Percentiles rank a stretch among this genome's conserved stretches.
These are phyloP conservation scores for Neurospora sp. DNA, from an alignment of 495 filamentous ascomycete species.

Conservation along the genomic window DNA sequence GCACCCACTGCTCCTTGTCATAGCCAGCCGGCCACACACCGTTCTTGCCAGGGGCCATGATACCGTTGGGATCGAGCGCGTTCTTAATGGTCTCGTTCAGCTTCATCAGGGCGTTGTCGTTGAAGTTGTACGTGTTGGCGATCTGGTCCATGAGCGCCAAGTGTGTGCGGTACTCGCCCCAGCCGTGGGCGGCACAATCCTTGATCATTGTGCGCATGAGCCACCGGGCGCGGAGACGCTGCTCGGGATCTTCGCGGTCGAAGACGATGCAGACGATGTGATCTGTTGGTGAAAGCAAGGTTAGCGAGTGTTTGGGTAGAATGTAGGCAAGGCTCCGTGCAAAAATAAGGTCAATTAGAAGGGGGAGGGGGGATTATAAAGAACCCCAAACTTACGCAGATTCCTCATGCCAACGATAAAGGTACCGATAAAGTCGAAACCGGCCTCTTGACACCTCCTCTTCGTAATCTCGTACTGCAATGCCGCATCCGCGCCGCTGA, in stretches of 20 bases:
- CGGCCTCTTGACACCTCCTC: slow-evolving; percentile 25
- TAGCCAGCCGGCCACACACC: slow-evolving; percentile 49
- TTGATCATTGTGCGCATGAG: slow-evolving; percentile 38
- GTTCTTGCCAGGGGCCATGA: slow-evolving; percentile 44
- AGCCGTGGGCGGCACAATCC: slow-evolving; percentile 38
- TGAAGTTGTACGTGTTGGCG: slow-evolving; percentile 46
- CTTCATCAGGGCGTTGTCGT: slow-evolving; percentile 39
- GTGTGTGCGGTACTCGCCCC: slow-evolving; percentile 50
- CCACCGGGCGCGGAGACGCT: slow-evolving; percentile 26
- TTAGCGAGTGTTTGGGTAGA: not conserved
- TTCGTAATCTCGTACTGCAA: slow-evolving; percentile 34
- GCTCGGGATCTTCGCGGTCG: slow-evolving; percentile 32
- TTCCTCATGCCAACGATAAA: slow-evolving; percentile 44
- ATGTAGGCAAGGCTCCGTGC: slow-evolving; percentile 21
- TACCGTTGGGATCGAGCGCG: slow-evolving; percentile 49
- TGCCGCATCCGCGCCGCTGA: slow-evolving; percentile 39
- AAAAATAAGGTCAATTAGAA: slow-evolving; percentile 23
- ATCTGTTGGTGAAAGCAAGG: slow-evolving; percentile 7
- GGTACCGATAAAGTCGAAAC: slow-evolving; percentile 43
- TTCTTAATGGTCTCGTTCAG: slow-evolving; percentile 49
- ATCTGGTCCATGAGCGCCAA: slow-evolving; percentile 47
- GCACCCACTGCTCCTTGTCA: slow-evolving; percentile 20
- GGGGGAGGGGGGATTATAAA: slow-evolving; percentile 39
- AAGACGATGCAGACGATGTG: slow-evolving; percentile 49
- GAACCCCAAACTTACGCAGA: slow-evolving; percentile 27